Percentiles rank a stretch among this genome's conserved stretches.
Evolutionary conservation across 768 basidiomycete species (phyloP).

Genomic region (Lactarius evosmus): DNA sequence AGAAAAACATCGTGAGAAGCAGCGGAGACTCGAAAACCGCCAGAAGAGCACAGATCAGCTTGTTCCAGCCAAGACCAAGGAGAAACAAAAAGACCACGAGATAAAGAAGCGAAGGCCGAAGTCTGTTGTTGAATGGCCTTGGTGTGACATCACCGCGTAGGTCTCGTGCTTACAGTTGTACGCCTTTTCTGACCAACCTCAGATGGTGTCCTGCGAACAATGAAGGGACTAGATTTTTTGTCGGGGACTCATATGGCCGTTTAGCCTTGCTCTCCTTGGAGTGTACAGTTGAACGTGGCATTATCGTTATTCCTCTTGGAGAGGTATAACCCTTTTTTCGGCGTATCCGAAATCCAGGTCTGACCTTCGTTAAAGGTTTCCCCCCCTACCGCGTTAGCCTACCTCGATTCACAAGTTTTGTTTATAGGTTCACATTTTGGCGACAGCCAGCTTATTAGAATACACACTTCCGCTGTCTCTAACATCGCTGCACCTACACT

Average conservation of each 20-base stretch:
- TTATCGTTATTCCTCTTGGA: constrained; percentile 63
- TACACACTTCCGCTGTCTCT: constrained; percentile 47
- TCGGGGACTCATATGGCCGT: constrained; percentile 71
- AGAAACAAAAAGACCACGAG: constrained; percentile 57
- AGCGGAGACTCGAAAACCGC: constrained; percentile 49
- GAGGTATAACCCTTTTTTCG: constrained; percentile 48
- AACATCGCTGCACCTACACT: constrained; percentile 44
- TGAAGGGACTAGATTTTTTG: constrained; percentile 47
- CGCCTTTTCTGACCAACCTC: constrained; percentile 8
- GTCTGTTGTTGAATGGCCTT: constrained; percentile 68
- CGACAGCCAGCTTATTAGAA: constrained; percentile 71
- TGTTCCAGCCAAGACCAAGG: constrained; percentile 46
- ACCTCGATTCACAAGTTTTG: constrained; percentile 64
- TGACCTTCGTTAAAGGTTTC: constrained; percentile 50
- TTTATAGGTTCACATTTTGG: constrained; percentile 82
- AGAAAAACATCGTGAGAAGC: constrained; percentile 54
- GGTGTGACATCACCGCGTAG: constrained; percentile 69
- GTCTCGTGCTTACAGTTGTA: constrained; percentile 29
- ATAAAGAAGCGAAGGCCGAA: constrained; percentile 51
- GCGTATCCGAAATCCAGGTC: not conserved
- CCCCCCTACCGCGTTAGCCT: constrained; percentile 64
- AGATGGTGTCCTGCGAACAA: constrained; percentile 55
- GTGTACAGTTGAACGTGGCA: constrained; percentile 37
- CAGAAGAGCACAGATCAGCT: constrained; percentile 45
- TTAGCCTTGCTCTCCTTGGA: constrained; percentile 62